These are phyloP conservation scores for Botrytis hyacinthi DNA, from an alignment of 2,329 filamentous ascomycete genomes.

Conservation along the genomic window DNA sequence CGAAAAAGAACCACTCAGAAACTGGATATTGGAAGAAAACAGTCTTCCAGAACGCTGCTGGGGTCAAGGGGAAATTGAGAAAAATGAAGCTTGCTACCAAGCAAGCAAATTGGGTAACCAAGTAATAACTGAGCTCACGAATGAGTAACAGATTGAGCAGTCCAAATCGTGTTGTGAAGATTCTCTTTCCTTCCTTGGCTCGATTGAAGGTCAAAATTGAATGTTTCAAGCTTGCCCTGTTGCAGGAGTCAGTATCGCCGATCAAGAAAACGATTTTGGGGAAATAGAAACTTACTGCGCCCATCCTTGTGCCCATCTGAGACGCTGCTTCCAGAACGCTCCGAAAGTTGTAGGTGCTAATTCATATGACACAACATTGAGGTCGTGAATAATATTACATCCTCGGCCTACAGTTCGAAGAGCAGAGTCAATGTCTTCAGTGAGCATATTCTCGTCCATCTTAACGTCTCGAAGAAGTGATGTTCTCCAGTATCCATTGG, in stretches of 20 bases:
- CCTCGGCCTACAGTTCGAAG: slow-evolving; percentile 42
- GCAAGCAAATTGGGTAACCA: slow-evolving; percentile 49
- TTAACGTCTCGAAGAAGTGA: slow-evolving; percentile 45
- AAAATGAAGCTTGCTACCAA: slow-evolving; percentile 47
- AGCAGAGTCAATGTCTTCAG: slow-evolving; percentile 51
- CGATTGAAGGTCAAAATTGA: slow-evolving; percentile 45
- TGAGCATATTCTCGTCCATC: slow-evolving; percentile 50
- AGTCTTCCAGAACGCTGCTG: slow-evolving; percentile 41
- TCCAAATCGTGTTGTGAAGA: slow-evolving; percentile 43
- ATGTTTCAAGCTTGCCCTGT: slow-evolving; percentile 43
- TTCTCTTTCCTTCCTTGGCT: slow-evolving; percentile 39
- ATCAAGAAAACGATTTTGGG: not conserved
- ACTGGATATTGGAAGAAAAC: slow-evolving; percentile 50
- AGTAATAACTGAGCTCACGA: slow-evolving; percentile 48
- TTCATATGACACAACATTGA: slow-evolving; percentile 50
- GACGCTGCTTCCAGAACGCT: slow-evolving; percentile 50
- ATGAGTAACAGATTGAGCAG: slow-evolving; percentile 47
- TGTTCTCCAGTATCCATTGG: slow-evolving; percentile 50
- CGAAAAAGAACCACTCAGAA: slow-evolving; percentile 47
- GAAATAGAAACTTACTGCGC: slow-evolving; percentile 37
- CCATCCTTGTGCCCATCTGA: slow-evolving; percentile 51
- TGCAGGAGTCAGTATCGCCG: not conserved
- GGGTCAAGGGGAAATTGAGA: slow-evolving; percentile 44
- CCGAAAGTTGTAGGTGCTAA: slow-evolving; percentile 46
- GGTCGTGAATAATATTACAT: slow-evolving; percentile 47